These are phyloP conservation scores for Debaryomyces hansenii DNA, from an alignment of 805 yeast genomes.

Conservation along the genomic window DNA sequence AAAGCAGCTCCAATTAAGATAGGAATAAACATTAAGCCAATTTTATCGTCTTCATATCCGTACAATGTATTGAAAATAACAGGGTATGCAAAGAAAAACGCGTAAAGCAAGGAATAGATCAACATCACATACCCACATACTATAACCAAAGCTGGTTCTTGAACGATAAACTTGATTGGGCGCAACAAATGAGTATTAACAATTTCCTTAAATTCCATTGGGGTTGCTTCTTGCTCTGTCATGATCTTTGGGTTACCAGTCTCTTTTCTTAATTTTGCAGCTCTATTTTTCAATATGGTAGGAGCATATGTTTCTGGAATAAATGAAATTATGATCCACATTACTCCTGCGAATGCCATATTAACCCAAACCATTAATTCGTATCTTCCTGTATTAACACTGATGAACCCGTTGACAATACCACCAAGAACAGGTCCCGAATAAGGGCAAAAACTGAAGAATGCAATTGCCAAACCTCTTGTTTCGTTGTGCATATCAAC, in stretches of 20 bases:
- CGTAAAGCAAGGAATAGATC: conserved; percentile 86
- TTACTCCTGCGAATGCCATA: conserved; percentile 85
- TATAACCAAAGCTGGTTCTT: conserved; percentile 84
- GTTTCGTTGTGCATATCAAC: conserved; percentile 84
- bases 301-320: conserved; percentile 95
- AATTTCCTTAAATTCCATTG: conserved; percentile 67
- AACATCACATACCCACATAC: conserved; percentile 85
- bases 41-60: conserved; percentile 71
- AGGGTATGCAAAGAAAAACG: conserved; percentile 94
- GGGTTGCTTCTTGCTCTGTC: conserved; percentile 91
- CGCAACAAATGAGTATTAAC: conserved; percentile 70
- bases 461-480: conserved; percentile 87
- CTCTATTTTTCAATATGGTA: conserved; percentile 67
- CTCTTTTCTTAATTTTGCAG: conserved; percentile 65
- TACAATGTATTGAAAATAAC: conserved; percentile 79
- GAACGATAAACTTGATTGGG: conserved; percentile 72
- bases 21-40: conserved; percentile 88
- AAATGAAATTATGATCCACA: conserved; percentile 63
- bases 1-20: conserved; percentile 81
- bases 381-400: conserved; percentile 64
- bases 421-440: conserved; percentile 93
- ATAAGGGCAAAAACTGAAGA: conserved; percentile 89
- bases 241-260: conserved; percentile 82
- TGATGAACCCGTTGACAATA: conserved; percentile 81
- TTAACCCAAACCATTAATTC: conserved; percentile 86